Evolutionary conservation across 331 rosid species (phyloP), one percentile per base, ranked within the genome.

Genomic region (Acacia pycnantha): DNA sequence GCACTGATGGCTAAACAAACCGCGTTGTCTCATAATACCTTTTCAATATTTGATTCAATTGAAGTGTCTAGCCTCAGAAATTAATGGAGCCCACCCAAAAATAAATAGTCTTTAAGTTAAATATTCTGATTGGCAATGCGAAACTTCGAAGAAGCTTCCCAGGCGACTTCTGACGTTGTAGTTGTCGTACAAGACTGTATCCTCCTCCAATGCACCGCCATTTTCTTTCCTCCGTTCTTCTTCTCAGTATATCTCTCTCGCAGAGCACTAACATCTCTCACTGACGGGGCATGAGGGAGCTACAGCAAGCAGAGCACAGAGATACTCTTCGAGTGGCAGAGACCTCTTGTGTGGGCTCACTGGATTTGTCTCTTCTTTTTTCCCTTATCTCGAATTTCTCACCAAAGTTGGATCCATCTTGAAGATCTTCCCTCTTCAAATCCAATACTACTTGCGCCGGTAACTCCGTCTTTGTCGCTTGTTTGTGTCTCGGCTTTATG

Each of bases 61-160:
- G 29, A 11, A n/a, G 16, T 11, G 16, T 58, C 66, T 54, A 2
- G 27, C 14, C 29, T 8, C 29, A 3, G 11, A 3, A 22, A 58
- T 56, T 56, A n/a, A 8, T 56, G 64, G 29, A n/a, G 61, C 4
- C 12, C 8, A 8, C 3, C 0, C 2, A 21, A 56, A 10, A 22
- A 9, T 5, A 5, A 5, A 18, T n/a, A 56, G 5, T 22, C 65
- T 11, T 6, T 19, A 11, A 11, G 18, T 5, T 64, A 31, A 70
- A 44, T 24, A 22, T 11, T 22, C 14, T 48, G 59, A 48, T 29
- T 11, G 35, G 48, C 33, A 5, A 40, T 48, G 29, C 35, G 83
- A 24, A 50, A 4, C 59, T 84, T 84, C 87, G 44, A 5, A 61
- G 87, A 80, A 84, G 70, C 8, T 79, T 80, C 84, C 61, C 74